Evolutionary conservation across 2,329 filamentous ascomycete species (phyloP).

Genomic region (Teratosphaeria zuluensis): DNA sequence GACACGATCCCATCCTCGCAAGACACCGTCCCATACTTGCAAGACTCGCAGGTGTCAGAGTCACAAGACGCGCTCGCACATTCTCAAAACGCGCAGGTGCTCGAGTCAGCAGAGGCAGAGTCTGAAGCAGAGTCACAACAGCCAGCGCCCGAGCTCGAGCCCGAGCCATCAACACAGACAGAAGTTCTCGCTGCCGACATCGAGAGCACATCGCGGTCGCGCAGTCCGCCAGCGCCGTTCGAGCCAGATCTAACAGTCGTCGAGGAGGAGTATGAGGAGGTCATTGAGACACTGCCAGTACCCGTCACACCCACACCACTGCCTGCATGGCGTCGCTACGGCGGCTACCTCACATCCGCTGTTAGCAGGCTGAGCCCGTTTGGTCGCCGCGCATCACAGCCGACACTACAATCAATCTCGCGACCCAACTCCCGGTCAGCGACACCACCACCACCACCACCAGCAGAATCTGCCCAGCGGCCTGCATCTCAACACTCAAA

Average conservation of each 20-base stretch:
- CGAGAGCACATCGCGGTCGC: not conserved
- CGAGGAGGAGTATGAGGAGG: not conserved
- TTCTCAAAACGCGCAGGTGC: not conserved
- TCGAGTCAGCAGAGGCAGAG: not conserved
- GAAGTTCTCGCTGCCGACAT: not conserved
- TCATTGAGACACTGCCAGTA: not conserved
- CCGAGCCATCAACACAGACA: not conserved
- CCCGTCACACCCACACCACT: not conserved
- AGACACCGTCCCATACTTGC: no score
- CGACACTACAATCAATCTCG: not conserved
- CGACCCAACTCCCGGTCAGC: not conserved
- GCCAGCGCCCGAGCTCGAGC: not conserved
- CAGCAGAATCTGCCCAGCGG: not conserved
- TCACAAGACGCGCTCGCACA: not conserved
- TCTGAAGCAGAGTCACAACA: not conserved
- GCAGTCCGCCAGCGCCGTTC: not conserved
- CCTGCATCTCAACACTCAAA: constrained; percentile 3
- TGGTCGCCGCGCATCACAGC: not conserved
- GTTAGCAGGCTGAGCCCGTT: constrained; percentile 4
- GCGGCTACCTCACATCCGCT: constrained; percentile 1
- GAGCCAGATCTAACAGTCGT: not conserved
- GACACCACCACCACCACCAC: not conserved
- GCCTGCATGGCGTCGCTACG: constrained; percentile 5
- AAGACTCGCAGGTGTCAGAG: not conserved
- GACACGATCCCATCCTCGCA: no score